Percentiles rank a stretch among this genome's conserved stretches.
phyloP scores from a whole-genome alignment of 352 stramenopile species.

The Globisporangium paddicum region DNA sequence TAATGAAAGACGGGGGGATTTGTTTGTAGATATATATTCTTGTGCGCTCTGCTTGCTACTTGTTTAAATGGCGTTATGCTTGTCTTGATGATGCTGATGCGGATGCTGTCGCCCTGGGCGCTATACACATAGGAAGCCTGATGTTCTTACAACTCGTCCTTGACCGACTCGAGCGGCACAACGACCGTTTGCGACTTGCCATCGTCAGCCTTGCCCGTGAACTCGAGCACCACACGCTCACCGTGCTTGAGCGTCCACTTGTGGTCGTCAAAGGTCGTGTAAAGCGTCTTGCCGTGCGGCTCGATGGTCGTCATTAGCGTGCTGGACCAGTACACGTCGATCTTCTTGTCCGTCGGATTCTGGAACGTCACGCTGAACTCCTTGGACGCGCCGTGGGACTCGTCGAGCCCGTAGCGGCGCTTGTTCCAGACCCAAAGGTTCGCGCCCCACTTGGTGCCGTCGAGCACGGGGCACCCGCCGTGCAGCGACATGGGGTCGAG shows the following conservation, averaged over 20 bases:
- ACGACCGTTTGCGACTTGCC: slow-evolving; percentile 46
- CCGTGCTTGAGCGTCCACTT: slow-evolving; percentile 64
- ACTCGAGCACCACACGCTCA: slow-evolving; percentile 47
- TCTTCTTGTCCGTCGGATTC: slow-evolving; percentile 47
- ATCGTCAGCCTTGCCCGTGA: slow-evolving; percentile 37
- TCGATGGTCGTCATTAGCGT: slow-evolving; percentile 66
- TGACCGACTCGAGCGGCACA: slow-evolving; percentile 30
- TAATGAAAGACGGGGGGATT: not conserved
- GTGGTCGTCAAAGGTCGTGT: slow-evolving; percentile 62
- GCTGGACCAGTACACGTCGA: slow-evolving; percentile 65
- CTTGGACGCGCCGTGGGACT: slow-evolving; percentile 16
- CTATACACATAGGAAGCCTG: slow-evolving; percentile 12
- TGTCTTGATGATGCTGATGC: not conserved
- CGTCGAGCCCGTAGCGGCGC: slow-evolving; percentile 60
- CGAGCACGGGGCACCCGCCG: slow-evolving; percentile 94
- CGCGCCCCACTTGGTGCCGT: slow-evolving; percentile 94
- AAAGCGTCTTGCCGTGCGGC: slow-evolving; percentile 36
- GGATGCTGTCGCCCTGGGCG: not conserved
- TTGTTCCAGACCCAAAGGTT: slow-evolving; percentile 98
- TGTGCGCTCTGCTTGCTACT: not conserved
- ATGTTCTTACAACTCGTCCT: slow-evolving; percentile 39
- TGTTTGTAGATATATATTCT: not conserved
- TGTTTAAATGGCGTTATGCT: not conserved
- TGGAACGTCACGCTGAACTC: slow-evolving; percentile 61
- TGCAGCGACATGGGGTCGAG: slow-evolving; percentile 87